Percentiles rank a stretch among this genome's conserved stretches.
These are phyloP conservation scores for Aspergillus sp. DNA, from an alignment of 2,329 filamentous ascomycete genomes.

Conservation along the genomic window DNA sequence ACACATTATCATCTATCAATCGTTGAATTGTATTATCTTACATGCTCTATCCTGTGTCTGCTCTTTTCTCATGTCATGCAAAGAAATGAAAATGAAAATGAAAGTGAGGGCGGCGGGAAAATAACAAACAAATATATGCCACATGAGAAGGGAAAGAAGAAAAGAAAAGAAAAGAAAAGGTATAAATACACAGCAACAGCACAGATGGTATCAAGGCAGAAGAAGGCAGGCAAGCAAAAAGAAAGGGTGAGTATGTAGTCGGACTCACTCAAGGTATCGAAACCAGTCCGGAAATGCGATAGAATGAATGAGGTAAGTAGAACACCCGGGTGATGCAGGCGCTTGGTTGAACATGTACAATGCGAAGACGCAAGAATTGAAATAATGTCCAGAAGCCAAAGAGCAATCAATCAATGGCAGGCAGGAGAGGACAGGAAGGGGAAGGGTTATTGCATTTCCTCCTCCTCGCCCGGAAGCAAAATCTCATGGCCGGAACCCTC, in stretches of 20 bases:
- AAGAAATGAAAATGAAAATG: background rate
- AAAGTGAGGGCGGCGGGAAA: background rate
- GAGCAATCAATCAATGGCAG: background rate
- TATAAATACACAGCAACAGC: background rate
- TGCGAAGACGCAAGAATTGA: too few species aligned
- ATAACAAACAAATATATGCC: background rate
- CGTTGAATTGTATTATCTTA: background rate
- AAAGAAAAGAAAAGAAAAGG: background rate
- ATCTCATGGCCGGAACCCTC: constrained; percentile 59
- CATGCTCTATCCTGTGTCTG: background rate
- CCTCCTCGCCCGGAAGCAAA: constrained; percentile 31
- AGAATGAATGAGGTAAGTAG: too few species aligned
- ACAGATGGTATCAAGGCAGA: background rate
- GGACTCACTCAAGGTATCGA: background rate
- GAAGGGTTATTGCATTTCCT: constrained; percentile 11
- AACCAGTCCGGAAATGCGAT: background rate
- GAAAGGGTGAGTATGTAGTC: background rate
- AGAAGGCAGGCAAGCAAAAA: background rate
- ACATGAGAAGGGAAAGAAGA: background rate
- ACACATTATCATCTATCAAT: background rate
- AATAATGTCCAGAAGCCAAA: too few species aligned
- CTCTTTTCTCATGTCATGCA: background rate
- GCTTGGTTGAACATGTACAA: too few species aligned
- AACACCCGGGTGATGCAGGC: too few species aligned
- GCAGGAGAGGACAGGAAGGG: background rate